A percentile compares a stretch with the other conserved stretches of the same genome.
Conservation (phyloP, 352 stramenopile species). For the Phytopythium aichiense region DNA sequence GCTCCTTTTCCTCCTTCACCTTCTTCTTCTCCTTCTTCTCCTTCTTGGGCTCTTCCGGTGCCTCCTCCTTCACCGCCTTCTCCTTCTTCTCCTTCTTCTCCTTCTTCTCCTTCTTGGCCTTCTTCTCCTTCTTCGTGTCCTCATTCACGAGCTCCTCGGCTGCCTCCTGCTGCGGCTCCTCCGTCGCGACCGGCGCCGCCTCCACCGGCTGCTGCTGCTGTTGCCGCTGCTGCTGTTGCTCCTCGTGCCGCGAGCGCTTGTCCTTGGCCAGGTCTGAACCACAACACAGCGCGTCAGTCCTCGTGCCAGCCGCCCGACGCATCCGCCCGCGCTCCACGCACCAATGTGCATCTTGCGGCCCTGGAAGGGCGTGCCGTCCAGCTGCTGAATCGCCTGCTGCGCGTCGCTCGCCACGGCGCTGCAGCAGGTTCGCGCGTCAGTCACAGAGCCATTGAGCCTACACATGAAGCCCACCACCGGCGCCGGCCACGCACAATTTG, state of each 20-base stretch:
- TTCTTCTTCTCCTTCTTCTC: constrained; percentile 22
- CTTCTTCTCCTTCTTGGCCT: constrained; percentile 13
- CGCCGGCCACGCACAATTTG: constrained; percentile 59
- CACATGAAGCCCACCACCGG: not conserved
- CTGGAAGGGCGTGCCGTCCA: constrained; percentile 72
- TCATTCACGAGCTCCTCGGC: constrained; percentile 10
- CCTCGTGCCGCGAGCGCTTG: constrained; percentile 43
- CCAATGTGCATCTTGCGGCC: constrained; percentile 79
- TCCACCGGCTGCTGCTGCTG: constrained; percentile 17
- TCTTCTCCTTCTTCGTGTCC: constrained; percentile 14
- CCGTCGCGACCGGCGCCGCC: constrained; percentile 8
- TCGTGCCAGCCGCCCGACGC: not conserved
- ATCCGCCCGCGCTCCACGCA: constrained; percentile 18
- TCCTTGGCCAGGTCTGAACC: constrained; percentile 65
- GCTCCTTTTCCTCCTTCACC: constrained; percentile 15
- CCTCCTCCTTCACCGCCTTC: constrained; percentile 7
- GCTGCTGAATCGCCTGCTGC: constrained; percentile 60
- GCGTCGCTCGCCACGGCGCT: constrained; percentile 76
- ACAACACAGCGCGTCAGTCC: constrained; percentile 3
- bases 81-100: constrained; percentile 6
- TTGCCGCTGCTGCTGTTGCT: constrained; percentile 13
- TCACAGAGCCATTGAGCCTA: not conserved
- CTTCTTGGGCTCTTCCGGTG: constrained; percentile 11
- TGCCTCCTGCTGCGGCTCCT: constrained; percentile 17
- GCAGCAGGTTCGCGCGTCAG: constrained; percentile 6